A percentile compares a stretch with the other conserved stretches of the same genome.
phyloP scores from a whole-genome alignment of 2,329 filamentous ascomycete genomes.

The Bipolaris cookei region DNA sequence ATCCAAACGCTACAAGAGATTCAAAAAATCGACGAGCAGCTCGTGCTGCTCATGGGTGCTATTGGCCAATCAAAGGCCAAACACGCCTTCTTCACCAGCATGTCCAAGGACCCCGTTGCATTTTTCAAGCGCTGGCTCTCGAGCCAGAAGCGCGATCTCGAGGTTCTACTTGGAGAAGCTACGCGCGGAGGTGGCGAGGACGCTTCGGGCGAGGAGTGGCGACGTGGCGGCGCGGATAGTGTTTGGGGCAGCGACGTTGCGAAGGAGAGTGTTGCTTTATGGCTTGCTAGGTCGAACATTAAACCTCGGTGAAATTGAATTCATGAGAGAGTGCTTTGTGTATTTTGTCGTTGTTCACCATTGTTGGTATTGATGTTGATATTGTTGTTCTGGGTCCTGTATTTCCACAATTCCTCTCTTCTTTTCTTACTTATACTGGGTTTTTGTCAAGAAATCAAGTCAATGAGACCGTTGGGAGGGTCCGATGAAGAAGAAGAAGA shows the following conservation, averaged over 20 bases:
- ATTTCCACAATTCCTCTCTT: not conserved
- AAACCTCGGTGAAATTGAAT: constrained; percentile 34
- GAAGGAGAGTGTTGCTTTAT: constrained; percentile 66
- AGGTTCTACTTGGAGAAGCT: constrained; percentile 84
- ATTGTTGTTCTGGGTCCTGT: not conserved
- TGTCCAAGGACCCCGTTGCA: constrained; percentile 79
- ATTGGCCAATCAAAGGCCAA: constrained; percentile 86
- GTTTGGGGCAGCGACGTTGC: constrained; percentile 69
- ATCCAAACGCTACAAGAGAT: constrained; percentile 78
- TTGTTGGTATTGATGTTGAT: no score
- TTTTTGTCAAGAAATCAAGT: not conserved
- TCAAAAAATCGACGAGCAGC: constrained; percentile 78
- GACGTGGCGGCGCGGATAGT: constrained; percentile 65
- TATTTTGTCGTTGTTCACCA: not conserved
- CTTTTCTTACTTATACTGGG: not conserved
- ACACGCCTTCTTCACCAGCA: constrained; percentile 80
- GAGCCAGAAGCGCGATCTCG: constrained; percentile 88
- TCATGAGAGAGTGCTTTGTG: not conserved
- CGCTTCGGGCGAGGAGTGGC: constrained; percentile 71
- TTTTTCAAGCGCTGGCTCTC: constrained; percentile 90
- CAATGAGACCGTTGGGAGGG: not conserved
- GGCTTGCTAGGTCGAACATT: constrained; percentile 56
- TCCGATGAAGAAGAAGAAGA: not conserved
- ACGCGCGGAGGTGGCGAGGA: constrained; percentile 61
- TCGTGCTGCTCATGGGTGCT: constrained; percentile 82